A percentile compares a stretch with the other conserved stretches of the same genome.
Evolutionary conservation across 1,139 yeast species (phyloP).

Genomic region (Suhomyces coccinellae): DNA sequence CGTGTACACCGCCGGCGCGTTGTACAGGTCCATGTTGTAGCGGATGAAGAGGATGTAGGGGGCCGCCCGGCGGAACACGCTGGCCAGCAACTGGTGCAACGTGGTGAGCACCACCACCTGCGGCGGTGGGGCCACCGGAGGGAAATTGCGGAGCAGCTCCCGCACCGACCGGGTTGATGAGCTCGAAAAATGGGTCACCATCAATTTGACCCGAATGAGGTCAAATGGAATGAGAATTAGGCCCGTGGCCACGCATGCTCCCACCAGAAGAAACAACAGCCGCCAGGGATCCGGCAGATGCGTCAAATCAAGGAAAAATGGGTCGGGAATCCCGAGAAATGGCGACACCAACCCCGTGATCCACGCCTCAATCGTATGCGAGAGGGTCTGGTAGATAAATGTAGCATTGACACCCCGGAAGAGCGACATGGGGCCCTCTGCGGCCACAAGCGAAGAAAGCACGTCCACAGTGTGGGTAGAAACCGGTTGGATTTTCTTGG

Average conservation of each 20-base stretch:
- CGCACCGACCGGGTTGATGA: slow-evolving; percentile 37
- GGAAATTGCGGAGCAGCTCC: slow-evolving; percentile 40
- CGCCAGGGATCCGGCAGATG: slow-evolving; percentile 77
- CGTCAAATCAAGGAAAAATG: slow-evolving; percentile 78
- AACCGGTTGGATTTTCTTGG: slow-evolving; percentile 52
- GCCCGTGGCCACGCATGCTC: slow-evolving; percentile 74
- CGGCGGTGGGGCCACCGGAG: slow-evolving; percentile 57
- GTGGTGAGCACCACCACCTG: slow-evolving; percentile 53
- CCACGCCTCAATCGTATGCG: slow-evolving; percentile 88
- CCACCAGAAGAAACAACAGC: slow-evolving; percentile 65
- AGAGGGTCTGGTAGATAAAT: slow-evolving; percentile 72
- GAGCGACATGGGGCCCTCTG: slow-evolving; percentile 82
- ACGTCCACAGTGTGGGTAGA: slow-evolving; percentile 73
- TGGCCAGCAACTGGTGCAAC: slow-evolving; percentile 61
- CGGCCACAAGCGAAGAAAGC: slow-evolving; percentile 63
- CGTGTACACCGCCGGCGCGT: slow-evolving; percentile 61
- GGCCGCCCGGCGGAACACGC: slow-evolving; percentile 65
- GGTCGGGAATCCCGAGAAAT: slow-evolving; percentile 83
- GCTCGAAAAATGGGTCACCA: slow-evolving; percentile 55
- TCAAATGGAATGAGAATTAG: slow-evolving; percentile 81
- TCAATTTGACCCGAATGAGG: slow-evolving; percentile 71
- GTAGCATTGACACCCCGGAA: slow-evolving; percentile 89
- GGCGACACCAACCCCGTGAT: slow-evolving; percentile 85
- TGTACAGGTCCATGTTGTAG: slow-evolving; percentile 68
- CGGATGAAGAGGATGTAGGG: slow-evolving; percentile 69